Conservation (phyloP, 192 early-diverging fungal genomes). For the Chytriomyces confervae region DNA sequence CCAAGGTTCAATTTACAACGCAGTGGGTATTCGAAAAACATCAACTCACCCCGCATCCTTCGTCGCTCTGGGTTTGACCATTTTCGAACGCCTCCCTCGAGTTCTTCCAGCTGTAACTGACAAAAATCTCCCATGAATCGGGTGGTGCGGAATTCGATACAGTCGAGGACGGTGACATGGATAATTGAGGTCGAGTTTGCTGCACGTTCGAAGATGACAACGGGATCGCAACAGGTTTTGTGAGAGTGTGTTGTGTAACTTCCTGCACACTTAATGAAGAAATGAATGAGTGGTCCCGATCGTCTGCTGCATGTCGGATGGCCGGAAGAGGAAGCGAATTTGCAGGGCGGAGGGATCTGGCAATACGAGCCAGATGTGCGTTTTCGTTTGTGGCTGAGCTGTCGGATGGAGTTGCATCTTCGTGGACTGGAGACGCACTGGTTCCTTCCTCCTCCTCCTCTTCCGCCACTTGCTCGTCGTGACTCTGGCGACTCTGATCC, state of each 20-base stretch:
- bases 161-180: background rate
- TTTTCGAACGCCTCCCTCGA: slow-evolving; percentile 23
- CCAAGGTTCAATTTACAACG: background rate
- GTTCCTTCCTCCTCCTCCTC: background rate
- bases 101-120: slow-evolving; percentile 31
- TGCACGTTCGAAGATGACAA: too few species aligned
- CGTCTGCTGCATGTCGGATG: background rate
- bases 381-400: background rate
- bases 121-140: slow-evolving; percentile 18
- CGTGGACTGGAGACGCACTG: background rate
- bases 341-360: background rate
- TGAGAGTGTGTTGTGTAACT: background rate
- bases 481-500: background rate
- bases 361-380: background rate
- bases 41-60: slow-evolving; percentile 20
- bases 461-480: background rate
- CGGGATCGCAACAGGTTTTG: background rate
- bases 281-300: background rate
- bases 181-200: too few species aligned
- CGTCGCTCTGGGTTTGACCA: background rate
- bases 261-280: background rate
- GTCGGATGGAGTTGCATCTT: background rate
- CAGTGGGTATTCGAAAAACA: background rate
- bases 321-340: background rate
- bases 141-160: background rate